Base-by-base conservation (phyloP, 2,329 filamentous ascomycete species). In the Cryphonectria parasitica region DNA sequence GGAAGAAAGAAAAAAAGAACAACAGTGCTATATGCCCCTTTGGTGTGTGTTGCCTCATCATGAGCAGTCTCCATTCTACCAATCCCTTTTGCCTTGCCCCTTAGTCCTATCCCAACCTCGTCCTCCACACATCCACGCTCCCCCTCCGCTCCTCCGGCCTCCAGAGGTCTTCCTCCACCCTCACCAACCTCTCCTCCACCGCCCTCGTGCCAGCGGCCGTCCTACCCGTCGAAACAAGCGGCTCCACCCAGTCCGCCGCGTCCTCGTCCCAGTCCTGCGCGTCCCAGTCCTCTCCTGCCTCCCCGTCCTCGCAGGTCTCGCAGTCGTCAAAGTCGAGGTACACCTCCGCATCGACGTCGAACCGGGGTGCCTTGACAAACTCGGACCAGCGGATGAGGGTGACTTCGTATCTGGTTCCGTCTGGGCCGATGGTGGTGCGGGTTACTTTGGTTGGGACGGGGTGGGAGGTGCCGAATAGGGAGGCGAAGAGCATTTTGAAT, bases 111-210 rank as follows among this genome's bases (percentile, higher is more conserved):
- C 41, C 66, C 28, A 68, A 31, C 31, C 66, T 68, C 7, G 66
- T 68, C 56, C 66, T 34, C 66, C 66, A 68, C 3, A 68, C 56
- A 52, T 68, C 66, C 15, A 61, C 66, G 19, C n/a, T 58, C 31
- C 56, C 39, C 43, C 41, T 49, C 63, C 49, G 19, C 28, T 52
- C 63, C 41, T 64, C 43, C 13, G 43, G 28, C 63, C 63, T 28
- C 41, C 63, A 52, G 7, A 64, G 15, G 11, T 45, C 31, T 6
- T 34, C 43, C 41, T n/a, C 49, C n/a, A n/a, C 7, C 31, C 41
- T 52, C 11, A 52, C 31, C 56, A 13, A 10, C 39, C 17, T 45
- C 36, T 41, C 49, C 66, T 36, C 36, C n/a, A 6, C 49, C 25
- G 3, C 13, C 36, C 22, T 22, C 45, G 45, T n/a, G 22, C 45